Evolutionary conservation across 1,139 yeast genomes (phyloP).

Genomic region (Taiozyma sp.): DNA sequence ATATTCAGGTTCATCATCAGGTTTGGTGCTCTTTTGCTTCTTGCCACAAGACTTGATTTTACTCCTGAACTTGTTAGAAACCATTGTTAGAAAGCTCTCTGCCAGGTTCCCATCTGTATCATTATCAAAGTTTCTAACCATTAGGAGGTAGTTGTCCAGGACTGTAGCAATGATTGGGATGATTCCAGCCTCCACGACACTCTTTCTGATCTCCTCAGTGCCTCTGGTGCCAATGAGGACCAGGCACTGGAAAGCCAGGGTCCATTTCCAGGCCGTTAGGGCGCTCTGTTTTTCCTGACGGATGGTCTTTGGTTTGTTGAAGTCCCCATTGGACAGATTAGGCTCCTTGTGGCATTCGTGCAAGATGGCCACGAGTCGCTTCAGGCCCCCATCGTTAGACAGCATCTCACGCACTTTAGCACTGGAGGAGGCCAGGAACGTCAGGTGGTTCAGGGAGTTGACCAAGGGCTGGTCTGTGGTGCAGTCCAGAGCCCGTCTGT

Average conservation of each 20-base stretch:
- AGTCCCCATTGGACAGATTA: not conserved
- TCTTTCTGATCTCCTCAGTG: slow-evolving; percentile 75
- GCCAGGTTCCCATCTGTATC: slow-evolving; percentile 21
- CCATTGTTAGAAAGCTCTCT: slow-evolving; percentile 6
- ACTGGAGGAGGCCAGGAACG: slow-evolving; percentile 80
- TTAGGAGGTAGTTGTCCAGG: slow-evolving; percentile 69
- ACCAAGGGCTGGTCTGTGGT: slow-evolving; percentile 88
- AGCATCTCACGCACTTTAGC: slow-evolving; percentile 89
- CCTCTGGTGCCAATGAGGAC: slow-evolving; percentile 93
- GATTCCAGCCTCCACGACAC: slow-evolving; percentile 89
- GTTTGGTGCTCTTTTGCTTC: not conserved
- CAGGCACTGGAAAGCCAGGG: slow-evolving; percentile 86
- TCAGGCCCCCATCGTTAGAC: slow-evolving; percentile 87
- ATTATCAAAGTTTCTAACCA: slow-evolving; percentile 31
- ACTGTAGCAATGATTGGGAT: slow-evolving; percentile 90
- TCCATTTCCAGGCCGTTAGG: slow-evolving; percentile 93
- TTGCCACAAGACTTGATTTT: not conserved
- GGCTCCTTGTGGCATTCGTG: slow-evolving; percentile 54
- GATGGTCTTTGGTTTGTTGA: slow-evolving; percentile 18
- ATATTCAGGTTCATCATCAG: not conserved
- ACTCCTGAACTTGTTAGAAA: slow-evolving; percentile 2
- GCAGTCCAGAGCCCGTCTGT: slow-evolving; percentile 88
- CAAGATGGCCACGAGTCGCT: slow-evolving; percentile 77
- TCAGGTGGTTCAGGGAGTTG: slow-evolving; percentile 84
- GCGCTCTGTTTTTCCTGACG: slow-evolving; percentile 35